phyloP scores from a whole-genome alignment of 768 basidiomycete species.

The Obba rivulosa region DNA sequence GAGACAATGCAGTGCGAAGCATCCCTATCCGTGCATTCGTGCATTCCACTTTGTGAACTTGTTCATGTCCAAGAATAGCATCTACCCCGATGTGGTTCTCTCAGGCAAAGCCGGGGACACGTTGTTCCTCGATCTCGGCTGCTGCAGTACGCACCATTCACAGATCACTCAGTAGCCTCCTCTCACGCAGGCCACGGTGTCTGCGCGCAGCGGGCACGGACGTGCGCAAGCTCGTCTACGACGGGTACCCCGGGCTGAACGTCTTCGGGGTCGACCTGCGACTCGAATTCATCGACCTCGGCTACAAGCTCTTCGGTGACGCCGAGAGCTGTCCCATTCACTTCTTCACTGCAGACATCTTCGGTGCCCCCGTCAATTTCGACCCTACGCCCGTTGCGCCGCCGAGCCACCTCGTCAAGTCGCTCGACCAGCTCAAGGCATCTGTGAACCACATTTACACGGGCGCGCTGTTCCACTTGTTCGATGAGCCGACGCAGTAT shows the following conservation, averaged over 20 bases:
- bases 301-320: conserved; percentile 25
- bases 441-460: conserved; percentile 25
- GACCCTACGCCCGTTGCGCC: background rate
- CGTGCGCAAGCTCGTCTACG: conserved; percentile 25
- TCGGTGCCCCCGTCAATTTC: conserved; percentile 14
- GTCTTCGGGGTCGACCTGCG: conserved; percentile 27
- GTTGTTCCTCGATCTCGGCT: conserved; percentile 27
- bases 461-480: conserved; percentile 31
- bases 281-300: conserved; percentile 23
- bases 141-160: conserved; percentile 23
- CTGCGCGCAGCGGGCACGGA: conserved; percentile 26
- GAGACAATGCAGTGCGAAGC: conserved; percentile 14
- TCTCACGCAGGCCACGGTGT: background rate
- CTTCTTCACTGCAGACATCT: conserved; percentile 28
- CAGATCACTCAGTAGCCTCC: no score
- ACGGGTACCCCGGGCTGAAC: conserved; percentile 27
- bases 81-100: conserved; percentile 22
- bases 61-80: conserved; percentile 22
- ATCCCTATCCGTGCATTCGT: conserved; percentile 30
- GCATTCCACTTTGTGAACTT: conserved; percentile 27
- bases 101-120: conserved; percentile 17
- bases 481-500: conserved; percentile 28
- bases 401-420: conserved; percentile 2
- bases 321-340: conserved; percentile 16
- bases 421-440: conserved; percentile 21